Percentiles rank a stretch among this genome's conserved stretches.
phyloP scores from a whole-genome alignment of 1,284 basidiomycete genomes.

The Inonotus obliquus region DNA sequence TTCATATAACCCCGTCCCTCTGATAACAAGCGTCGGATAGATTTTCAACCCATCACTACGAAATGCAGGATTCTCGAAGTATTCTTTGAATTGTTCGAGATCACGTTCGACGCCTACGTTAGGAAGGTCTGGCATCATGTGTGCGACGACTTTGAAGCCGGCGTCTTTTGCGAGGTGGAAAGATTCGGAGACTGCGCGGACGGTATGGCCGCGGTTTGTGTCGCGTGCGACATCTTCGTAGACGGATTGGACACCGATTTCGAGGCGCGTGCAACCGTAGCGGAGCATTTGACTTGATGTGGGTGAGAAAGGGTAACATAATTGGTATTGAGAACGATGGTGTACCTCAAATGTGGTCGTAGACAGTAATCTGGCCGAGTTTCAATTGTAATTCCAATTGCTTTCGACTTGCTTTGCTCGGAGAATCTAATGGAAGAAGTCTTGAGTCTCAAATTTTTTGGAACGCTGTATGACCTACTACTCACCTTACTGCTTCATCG shows the following conservation, averaged over 20 bases:
- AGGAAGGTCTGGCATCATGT: conserved; percentile 98
- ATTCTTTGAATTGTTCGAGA: conserved; percentile 98
- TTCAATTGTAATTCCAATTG: conserved; percentile 99
- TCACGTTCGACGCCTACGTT: conserved; percentile 98
- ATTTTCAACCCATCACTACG: conserved; percentile 97
- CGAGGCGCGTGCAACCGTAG: conserved; percentile 96
- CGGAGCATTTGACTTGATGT: conserved; percentile 90
- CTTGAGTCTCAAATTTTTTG: background rate
- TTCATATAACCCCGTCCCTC: conserved; percentile 96
- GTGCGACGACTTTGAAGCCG: conserved; percentile 98
- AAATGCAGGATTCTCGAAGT: conserved; percentile 98
- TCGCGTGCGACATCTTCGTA: conserved; percentile 99
- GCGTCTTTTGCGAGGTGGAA: conserved; percentile 99
- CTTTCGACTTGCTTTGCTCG: conserved; percentile 96
- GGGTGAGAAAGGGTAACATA: background rate
- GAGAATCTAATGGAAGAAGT: conserved; percentile 61
- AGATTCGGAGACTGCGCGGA: conserved; percentile 94
- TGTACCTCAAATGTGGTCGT: conserved; percentile 86
- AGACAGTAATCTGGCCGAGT: conserved; percentile 98
- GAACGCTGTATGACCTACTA: background rate
- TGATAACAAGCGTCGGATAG: conserved; percentile 97
- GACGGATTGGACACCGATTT: conserved; percentile 98
- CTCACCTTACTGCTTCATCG: conserved; percentile 91
- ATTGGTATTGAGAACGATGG: background rate
- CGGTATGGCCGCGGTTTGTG: conserved; percentile 97